Evolutionary conservation across 306 rosid genomes (phyloP).

Genomic region (Hippophae rhamnoides): DNA sequence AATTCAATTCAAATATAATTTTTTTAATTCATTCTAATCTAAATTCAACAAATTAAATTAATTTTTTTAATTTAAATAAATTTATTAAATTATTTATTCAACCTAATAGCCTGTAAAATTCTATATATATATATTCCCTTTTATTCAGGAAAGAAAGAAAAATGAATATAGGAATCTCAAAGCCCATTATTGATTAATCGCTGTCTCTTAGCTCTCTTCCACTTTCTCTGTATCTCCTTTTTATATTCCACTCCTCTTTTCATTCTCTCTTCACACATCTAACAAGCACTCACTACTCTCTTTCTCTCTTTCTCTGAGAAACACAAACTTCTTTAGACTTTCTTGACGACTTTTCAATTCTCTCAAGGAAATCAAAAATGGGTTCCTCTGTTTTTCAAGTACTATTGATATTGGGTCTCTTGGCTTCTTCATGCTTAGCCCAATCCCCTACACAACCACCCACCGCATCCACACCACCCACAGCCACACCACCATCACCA

Average conservation of each 20-base stretch:
- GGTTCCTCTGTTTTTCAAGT: slow-evolving; percentile 30
- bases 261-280: neutral
- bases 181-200: slow-evolving; percentile 26
- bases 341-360: neutral
- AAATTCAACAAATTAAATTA: too few species aligned
- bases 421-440: slow-evolving; percentile 61
- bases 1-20: too few species aligned
- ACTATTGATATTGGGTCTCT: slow-evolving; percentile 43
- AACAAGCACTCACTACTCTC: neutral
- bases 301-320: slow-evolving; percentile 1
- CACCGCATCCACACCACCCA: slow-evolving; percentile 19
- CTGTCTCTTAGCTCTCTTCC: slow-evolving; percentile 21
- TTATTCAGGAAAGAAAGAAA: neutral
- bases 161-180: slow-evolving; percentile 35
- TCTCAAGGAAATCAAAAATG: slow-evolving; percentile 30
- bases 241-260: slow-evolving; percentile 19
- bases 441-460: slow-evolving; percentile 64
- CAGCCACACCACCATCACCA: slow-evolving; percentile 14
- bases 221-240: slow-evolving; percentile 16
- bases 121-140: too few species aligned
- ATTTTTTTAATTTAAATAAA: too few species aligned
- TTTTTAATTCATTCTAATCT: too few species aligned
- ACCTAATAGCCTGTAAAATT: too few species aligned
- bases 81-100: too few species aligned
- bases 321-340: neutral